These are phyloP conservation scores for Biscutella laevigata DNA, from an alignment of 441 rosid species.

Conservation along the genomic window DNA sequence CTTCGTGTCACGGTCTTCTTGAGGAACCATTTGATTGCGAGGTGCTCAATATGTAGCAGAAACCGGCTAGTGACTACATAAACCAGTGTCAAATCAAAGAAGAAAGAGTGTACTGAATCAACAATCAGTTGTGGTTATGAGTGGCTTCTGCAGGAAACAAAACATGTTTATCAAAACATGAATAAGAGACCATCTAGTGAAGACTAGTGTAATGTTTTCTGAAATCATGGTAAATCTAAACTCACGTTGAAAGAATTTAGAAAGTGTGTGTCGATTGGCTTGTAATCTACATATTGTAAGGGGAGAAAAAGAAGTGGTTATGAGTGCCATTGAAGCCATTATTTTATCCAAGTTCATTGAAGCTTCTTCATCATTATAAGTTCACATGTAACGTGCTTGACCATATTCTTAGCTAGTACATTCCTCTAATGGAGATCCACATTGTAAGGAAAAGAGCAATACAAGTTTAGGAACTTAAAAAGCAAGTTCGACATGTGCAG, in stretches of 20 bases:
- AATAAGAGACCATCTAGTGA: too few relatives aligned
- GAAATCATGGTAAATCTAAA: too few relatives aligned
- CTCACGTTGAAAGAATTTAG: too few relatives aligned
- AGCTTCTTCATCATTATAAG: not conserved
- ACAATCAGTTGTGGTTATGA: too few relatives aligned
- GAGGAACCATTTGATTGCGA: slow-evolving; percentile 53
- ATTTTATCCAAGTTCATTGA: not conserved
- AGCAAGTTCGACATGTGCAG: slow-evolving; percentile 2
- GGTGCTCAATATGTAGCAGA: slow-evolving; percentile 32
- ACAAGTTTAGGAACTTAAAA: not conserved
- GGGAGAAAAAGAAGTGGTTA: not conserved
- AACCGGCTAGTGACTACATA: slow-evolving; percentile 1
- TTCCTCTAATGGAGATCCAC: not conserved
- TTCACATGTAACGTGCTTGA: not conserved
- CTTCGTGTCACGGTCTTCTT: slow-evolving; percentile 50
- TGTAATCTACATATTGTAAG: not conserved
- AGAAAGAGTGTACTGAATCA: not conserved
- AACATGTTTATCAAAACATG: too few relatives aligned
- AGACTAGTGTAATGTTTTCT: too few relatives aligned
- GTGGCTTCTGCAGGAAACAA: too few relatives aligned
- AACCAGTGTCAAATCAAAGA: slow-evolving; percentile 2
- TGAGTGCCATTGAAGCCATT: not conserved
- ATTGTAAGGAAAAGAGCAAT: not conserved
- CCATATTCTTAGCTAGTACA: not conserved
- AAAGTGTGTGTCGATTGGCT: not conserved